phyloP scores from a whole-genome alignment of 345 rosid genomes.

The Salix exigua region DNA sequence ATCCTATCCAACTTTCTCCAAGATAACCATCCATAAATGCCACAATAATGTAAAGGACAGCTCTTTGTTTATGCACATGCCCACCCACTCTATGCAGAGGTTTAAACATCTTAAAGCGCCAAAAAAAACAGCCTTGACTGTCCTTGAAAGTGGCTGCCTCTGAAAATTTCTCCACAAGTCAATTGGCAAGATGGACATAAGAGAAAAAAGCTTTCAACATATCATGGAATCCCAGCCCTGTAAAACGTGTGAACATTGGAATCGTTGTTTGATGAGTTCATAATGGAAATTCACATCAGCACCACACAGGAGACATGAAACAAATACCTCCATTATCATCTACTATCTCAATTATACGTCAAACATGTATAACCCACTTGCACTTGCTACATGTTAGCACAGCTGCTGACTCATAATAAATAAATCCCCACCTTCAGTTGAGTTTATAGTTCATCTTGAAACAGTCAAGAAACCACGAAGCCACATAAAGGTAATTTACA shows the following conservation, averaged over 20 bases:
- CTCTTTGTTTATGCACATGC: background rate
- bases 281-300: background rate
- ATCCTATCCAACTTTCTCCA: background rate
- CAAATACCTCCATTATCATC: background rate
- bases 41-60: background rate
- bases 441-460: too few relatives aligned
- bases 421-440: too few relatives aligned
- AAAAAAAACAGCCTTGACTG: background rate
- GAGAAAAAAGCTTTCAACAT: background rate
- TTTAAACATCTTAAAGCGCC: background rate
- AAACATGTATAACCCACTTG: too few relatives aligned
- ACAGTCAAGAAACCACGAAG: too few relatives aligned
- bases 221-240: background rate
- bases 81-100: background rate
- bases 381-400: too few relatives aligned
- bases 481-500: too few relatives aligned
- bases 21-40: background rate
- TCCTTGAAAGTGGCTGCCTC: background rate
- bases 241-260: background rate
- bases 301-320: background rate
- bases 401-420: too few relatives aligned
- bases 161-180: background rate
- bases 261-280: background rate
- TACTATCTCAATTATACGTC: background rate
- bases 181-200: background rate